Conservation (phyloP, 108 stramenopile genomes). For the Seminavis robusta region DNA sequence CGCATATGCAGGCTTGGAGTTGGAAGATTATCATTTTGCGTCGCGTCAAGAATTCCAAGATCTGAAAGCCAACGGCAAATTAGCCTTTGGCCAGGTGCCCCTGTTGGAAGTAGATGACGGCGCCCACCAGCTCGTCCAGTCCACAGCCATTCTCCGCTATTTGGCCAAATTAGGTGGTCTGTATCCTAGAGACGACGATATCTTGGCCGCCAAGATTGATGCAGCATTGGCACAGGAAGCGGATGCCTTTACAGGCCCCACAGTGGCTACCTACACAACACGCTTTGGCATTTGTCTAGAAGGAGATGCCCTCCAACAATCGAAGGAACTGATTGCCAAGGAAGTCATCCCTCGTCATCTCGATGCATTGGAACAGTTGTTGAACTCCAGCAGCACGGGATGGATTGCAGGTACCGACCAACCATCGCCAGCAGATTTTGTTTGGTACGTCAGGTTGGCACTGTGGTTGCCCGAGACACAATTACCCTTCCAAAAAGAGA, state of each 20-base stretch:
- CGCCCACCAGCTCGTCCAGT: slow-evolving; percentile 2
- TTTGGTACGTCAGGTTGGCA: slow-evolving; percentile 16
- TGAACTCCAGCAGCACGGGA: slow-evolving; percentile 20
- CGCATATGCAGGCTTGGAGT: slow-evolving; percentile 25
- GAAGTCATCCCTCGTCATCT: slow-evolving; percentile 24
- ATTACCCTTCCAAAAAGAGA: slow-evolving; percentile 12
- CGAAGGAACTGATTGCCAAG: slow-evolving; percentile 5
- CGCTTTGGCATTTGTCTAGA: slow-evolving; percentile 17
- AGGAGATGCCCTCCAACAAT: slow-evolving; percentile 12
- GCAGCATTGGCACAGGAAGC: slow-evolving; percentile 17
- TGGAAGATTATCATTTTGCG: slow-evolving; percentile 28
- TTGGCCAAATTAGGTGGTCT: slow-evolving; percentile 17
- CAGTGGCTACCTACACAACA: slow-evolving; percentile 12
- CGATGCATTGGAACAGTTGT: slow-evolving; percentile 13
- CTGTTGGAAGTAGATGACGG: slow-evolving; percentile 16
- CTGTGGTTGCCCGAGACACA: slow-evolving; percentile 4
- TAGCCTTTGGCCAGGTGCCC: slow-evolving; percentile 12
- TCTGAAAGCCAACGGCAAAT: slow-evolving; percentile 15
- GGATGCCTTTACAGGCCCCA: slow-evolving; percentile 23
- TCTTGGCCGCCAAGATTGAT: slow-evolving; percentile 17
- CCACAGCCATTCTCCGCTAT: slow-evolving; percentile 19
- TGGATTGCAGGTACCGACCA: slow-evolving; percentile 39
- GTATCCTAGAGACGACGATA: slow-evolving; percentile 16
- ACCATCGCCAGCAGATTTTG: slow-evolving; percentile 32
- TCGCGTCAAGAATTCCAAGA: slow-evolving; percentile 19